Percentiles rank a stretch among this genome's conserved stretches.
Conservation (phyloP, 495 filamentous ascomycete species). For the Talaromyces proteolyticus region DNA sequence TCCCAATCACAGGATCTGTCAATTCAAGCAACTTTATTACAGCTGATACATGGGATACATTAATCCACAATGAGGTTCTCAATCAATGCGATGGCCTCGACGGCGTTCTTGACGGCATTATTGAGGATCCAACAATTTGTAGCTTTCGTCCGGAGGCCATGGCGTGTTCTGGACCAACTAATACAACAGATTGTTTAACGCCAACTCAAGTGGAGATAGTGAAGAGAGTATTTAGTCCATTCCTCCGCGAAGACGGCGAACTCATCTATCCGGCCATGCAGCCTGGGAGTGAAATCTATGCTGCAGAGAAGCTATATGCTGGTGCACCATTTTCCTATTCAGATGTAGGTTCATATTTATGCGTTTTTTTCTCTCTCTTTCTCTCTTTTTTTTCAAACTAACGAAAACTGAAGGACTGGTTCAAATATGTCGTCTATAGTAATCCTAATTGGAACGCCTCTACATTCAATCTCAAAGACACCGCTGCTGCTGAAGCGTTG, state of each 20-base stretch:
- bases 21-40: slow-evolving; percentile 37
- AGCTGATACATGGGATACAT: slow-evolving; percentile 27
- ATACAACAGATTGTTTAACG: slow-evolving; percentile 23
- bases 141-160: slow-evolving; percentile 37
- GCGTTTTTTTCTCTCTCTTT: too few species aligned
- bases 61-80: slow-evolving; percentile 50
- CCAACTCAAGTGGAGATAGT: slow-evolving; percentile 41
- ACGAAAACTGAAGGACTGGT: too few species aligned
- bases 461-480: slow-evolving; percentile 18
- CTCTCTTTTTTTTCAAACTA: too few species aligned
- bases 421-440: slow-evolving; percentile 34
- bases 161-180: slow-evolving; percentile 27
- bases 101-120: slow-evolving; percentile 48
- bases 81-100: slow-evolving; percentile 58
- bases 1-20: slow-evolving; percentile 25
- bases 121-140: slow-evolving; percentile 47
- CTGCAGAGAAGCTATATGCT: slow-evolving; percentile 12
- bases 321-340: background rate
- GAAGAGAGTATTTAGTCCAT: slow-evolving; percentile 40
- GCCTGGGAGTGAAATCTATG: slow-evolving; percentile 15
- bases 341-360: background rate
- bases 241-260: slow-evolving; percentile 30
- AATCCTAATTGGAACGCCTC: slow-evolving; percentile 31
- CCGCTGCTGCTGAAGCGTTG: slow-evolving; percentile 11
- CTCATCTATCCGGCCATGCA: slow-evolving; percentile 37